These are phyloP conservation scores for Cucurbita moschata DNA, from an alignment of 306 rosid species.

Conservation along the genomic window DNA sequence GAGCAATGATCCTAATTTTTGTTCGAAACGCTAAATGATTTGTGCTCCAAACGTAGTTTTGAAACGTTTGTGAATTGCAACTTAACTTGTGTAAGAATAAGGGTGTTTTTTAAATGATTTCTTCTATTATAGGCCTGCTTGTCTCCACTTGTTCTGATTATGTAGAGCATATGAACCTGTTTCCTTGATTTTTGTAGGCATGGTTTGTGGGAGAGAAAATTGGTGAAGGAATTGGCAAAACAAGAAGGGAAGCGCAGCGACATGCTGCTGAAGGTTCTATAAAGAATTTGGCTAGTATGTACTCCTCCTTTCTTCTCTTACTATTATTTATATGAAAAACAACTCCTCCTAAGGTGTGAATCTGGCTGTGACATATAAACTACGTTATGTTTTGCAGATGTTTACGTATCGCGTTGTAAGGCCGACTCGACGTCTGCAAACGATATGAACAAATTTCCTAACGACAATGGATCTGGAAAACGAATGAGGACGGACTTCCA, in stretches of 20 bases:
- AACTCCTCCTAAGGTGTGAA: not conserved
- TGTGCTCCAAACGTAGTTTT: not conserved
- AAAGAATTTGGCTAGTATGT: conserved; percentile 72
- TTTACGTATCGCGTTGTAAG: conserved; percentile 50
- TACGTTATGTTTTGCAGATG: conserved; percentile 34
- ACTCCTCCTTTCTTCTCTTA: conserved; percentile 7
- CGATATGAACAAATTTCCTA: conserved; percentile 41
- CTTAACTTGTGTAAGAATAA: too few species aligned
- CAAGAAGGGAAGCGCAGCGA: conserved; percentile 80
- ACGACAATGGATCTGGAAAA: conserved; percentile 56
- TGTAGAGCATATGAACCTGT: conserved; percentile 7
- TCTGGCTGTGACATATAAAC: conserved; percentile 7
- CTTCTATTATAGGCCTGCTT: not conserved
- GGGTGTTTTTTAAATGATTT: not conserved
- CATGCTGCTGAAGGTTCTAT: conserved; percentile 80
- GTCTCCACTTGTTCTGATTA: not conserved
- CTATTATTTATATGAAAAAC: not conserved
- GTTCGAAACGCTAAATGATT: not conserved
- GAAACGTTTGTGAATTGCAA: not conserved
- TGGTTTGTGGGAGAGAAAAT: conserved; percentile 85
- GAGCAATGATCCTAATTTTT: not conserved
- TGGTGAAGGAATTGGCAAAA: conserved; percentile 76
- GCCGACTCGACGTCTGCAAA: conserved; percentile 43
- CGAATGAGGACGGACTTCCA: conserved; percentile 75
- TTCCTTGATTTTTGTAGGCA: conserved; percentile 32